These are phyloP conservation scores for Fraxinus anomala DNA, from an alignment of 257 asterid genomes.

Conservation along the genomic window DNA sequence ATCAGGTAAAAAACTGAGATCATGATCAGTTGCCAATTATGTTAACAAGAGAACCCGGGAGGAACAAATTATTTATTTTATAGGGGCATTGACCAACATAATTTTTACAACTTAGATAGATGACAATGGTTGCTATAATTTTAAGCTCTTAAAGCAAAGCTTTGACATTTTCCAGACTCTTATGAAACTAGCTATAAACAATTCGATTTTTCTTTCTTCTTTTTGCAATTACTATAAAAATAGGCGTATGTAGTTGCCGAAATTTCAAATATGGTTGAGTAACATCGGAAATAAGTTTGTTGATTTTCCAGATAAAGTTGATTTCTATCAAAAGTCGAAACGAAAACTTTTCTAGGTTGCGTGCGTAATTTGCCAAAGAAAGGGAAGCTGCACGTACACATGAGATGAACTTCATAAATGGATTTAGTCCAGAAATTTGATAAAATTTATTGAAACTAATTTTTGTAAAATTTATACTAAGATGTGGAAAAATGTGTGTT, in stretches of 20 bases:
- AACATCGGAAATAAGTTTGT: neutral
- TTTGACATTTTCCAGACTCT: neutral
- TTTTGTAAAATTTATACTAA: constrained; percentile 2
- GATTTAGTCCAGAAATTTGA: neutral
- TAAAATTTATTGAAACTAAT: neutral
- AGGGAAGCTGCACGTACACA: neutral
- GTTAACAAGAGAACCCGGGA: neutral
- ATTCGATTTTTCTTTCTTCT: neutral
- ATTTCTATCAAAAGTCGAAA: neutral
- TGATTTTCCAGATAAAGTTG: neutral
- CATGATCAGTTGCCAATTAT: neutral
- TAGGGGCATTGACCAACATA: neutral
- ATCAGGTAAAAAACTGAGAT: neutral
- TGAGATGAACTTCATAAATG: neutral
- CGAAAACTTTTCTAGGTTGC: neutral
- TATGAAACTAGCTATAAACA: neutral
- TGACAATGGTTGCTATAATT: neutral
- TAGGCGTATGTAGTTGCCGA: neutral
- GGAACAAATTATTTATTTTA: neutral
- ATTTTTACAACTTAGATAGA: neutral
- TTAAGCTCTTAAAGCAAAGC: neutral
- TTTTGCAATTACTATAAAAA: neutral
- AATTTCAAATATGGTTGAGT: neutral
- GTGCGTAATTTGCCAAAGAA: neutral
- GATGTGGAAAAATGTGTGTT: constrained; percentile 3